Evolutionary conservation across 371 early-diverging fungal species (phyloP).

Genomic region (Rhizopus delemar): DNA sequence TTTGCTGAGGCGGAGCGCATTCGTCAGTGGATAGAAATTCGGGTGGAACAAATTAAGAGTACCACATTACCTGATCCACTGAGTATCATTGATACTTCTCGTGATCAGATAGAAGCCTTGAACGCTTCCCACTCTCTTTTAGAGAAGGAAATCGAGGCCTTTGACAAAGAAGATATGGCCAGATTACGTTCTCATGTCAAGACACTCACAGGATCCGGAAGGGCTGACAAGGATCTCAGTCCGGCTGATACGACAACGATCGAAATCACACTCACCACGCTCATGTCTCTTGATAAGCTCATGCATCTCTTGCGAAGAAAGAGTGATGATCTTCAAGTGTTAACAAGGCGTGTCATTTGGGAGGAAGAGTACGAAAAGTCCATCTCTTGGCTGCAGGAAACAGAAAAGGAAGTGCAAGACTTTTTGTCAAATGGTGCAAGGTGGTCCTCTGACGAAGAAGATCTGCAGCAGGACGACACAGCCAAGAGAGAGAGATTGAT

Average conservation of each 20-base stretch:
- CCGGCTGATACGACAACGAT: slow-evolving; percentile 62
- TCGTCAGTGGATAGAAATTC: slow-evolving; percentile 42
- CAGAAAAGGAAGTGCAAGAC: slow-evolving; percentile 29
- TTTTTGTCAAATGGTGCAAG: slow-evolving; percentile 40
- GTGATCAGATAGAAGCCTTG: slow-evolving; percentile 33
- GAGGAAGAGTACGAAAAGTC: slow-evolving; percentile 43
- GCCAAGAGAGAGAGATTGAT: slow-evolving; percentile 16
- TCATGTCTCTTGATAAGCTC: slow-evolving; percentile 47
- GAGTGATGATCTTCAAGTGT: slow-evolving; percentile 36
- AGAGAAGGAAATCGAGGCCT: slow-evolving; percentile 49
- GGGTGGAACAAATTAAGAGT: slow-evolving; percentile 41
- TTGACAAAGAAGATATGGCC: slow-evolving; percentile 56
- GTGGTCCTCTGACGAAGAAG: slow-evolving; percentile 24
- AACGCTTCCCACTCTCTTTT: slow-evolving; percentile 40
- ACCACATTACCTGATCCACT: slow-evolving; percentile 38
- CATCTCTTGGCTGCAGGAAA: slow-evolving; percentile 34
- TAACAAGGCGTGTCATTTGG: slow-evolving; percentile 48
- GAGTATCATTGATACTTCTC: slow-evolving; percentile 11
- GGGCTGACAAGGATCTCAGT: slow-evolving; percentile 44
- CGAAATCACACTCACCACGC: slow-evolving; percentile 52
- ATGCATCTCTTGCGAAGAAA: slow-evolving; percentile 37
- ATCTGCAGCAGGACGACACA: slow-evolving; percentile 20
- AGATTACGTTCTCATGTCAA: slow-evolving; percentile 58
- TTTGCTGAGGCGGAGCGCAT: slow-evolving; percentile 48
- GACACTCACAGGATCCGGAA: slow-evolving; percentile 37